Base-by-base conservation (phyloP, 2,329 filamentous ascomycete genomes). In the Zasmidium citrigriseum region DNA sequence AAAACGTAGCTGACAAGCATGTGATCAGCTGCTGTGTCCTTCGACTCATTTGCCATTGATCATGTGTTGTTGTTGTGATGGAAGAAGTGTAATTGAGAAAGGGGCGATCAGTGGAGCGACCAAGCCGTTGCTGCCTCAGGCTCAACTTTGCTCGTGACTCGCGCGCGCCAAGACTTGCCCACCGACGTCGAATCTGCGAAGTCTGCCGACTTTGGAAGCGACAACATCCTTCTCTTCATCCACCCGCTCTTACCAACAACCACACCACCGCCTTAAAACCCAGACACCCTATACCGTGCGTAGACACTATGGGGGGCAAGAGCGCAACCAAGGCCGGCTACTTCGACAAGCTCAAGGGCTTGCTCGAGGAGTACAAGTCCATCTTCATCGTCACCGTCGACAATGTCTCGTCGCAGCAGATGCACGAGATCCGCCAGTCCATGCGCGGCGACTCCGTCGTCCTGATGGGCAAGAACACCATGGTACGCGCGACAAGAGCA, bases 331-430 rank as follows among this genome's bases (percentile, higher is more conserved):
- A 98, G 88, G 86, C 91, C 80, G 90, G 80, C 80, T 96, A 99
- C 88, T 99, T 99, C 86, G 93, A 97, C 82, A 98, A 98, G 92
- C 92, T 99, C 80, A 96, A 97, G 89, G 80, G 80, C 81, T 88
- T 98, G 80, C 89, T 99, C 80, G 91, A 98, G 85, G 89, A 92
- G 80, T 98, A 96, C 89, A 87, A 87, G 80, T 93, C 90, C 76
- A 90, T 98, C 84, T 98, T 99, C 91, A 93, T 99, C 80, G 72
- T 74, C 66, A 67, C 69, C 60, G 71, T 73, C 67, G 91, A 98
- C 91, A 99, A 98, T 99, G 95, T 99, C 88, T 91, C 89, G 81
- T 99, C 95, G 72, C 95, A 99, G 88, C 96, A 99, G 89, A 99
- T 99, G 96, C 95, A 99, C 91, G 95, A 99, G 88, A 98, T 99